Evolutionary conservation across 1,139 yeast species (phyloP).

Genomic region (Yamadazyma jaroonii): DNA sequence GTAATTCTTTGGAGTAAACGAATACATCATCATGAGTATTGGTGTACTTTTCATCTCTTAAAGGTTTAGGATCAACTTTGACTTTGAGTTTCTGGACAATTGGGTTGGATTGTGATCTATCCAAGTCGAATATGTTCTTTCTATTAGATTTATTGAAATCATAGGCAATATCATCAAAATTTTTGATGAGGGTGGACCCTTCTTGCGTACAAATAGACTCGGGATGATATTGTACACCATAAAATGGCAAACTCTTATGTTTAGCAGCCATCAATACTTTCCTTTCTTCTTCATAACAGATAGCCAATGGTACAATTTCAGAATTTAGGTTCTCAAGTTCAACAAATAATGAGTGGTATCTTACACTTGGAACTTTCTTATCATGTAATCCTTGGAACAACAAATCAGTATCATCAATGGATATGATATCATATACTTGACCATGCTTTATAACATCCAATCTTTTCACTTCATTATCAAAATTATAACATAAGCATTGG

Average conservation of each 20-base stretch:
- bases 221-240: constrained; percentile 96
- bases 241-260: constrained; percentile 64
- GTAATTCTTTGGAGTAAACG: constrained; percentile 9
- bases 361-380: constrained; percentile 49
- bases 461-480: constrained; percentile 56
- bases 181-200: constrained; percentile 58
- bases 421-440: constrained; percentile 60
- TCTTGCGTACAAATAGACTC: constrained; percentile 82
- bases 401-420: constrained; percentile 19
- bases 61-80: constrained; percentile 10
- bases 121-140: constrained; percentile 6
- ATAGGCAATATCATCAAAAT: constrained; percentile 59
- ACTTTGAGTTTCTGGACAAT: constrained; percentile 1
- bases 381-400: constrained; percentile 42
- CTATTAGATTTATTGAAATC: constrained; percentile 27
- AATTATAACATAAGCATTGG: constrained; percentile 72
- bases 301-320: constrained; percentile 55
- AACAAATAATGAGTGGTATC: constrained; percentile 87
- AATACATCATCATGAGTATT: constrained; percentile 3
- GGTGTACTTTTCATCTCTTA: constrained; percentile 7
- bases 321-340: constrained; percentile 19
- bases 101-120: not conserved
- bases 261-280: constrained; percentile 65
- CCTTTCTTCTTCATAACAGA: constrained; percentile 33
- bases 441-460: constrained; percentile 77